Evolutionary conservation across 495 filamentous ascomycete genomes (phyloP), one percentile per base, ranked within the genome.

Genomic region (Xylaria flabelliformis): DNA sequence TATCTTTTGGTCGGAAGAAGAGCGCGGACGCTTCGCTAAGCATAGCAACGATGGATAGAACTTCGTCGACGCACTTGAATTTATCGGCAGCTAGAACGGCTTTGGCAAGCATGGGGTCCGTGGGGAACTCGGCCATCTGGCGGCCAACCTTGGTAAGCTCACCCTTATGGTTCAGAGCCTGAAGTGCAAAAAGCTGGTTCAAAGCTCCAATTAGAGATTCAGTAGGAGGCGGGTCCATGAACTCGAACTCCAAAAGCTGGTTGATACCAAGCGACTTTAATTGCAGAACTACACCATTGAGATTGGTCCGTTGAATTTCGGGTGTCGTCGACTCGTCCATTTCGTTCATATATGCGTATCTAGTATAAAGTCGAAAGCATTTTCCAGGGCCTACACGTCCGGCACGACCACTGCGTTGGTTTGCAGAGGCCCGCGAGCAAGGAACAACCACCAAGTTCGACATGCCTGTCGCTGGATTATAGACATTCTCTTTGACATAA

Each of bases 1-100:
- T 97, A 82, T 99, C 95, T 80, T 97, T 97, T 12, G 96, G 96
- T 0, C 96, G 90, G 88, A 95, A 97, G 86, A 97, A 99, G 36
- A 99, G 87, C 0, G 94, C 90, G 46, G 91, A 92, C 21, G 91
- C 88, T 83, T 98, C 96, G 77, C 92, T 90, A 7, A 99, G 88
- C 94, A 98, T 97, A 41, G 95, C 90, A 51, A 98, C 92, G 67
- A 99, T 94, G 6, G 92, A 92, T n/a, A 99, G 87, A 17, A 98
- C 92, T 82, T 99, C 96, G 67, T 97, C 93, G 17, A 98, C 94
- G 77, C 97, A 98, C 21, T 92, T 93, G 73, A 94, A 91, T 58
- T 92, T 89, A 74, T 93, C 92, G 3, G 96, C 92, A 0, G 94
- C 93, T n/a, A 99, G 91, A 67, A 98, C 91, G 3, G 94, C 88